Evolutionary conservation across 345 rosid genomes (phyloP).

Genomic region (Citrus sp.): DNA sequence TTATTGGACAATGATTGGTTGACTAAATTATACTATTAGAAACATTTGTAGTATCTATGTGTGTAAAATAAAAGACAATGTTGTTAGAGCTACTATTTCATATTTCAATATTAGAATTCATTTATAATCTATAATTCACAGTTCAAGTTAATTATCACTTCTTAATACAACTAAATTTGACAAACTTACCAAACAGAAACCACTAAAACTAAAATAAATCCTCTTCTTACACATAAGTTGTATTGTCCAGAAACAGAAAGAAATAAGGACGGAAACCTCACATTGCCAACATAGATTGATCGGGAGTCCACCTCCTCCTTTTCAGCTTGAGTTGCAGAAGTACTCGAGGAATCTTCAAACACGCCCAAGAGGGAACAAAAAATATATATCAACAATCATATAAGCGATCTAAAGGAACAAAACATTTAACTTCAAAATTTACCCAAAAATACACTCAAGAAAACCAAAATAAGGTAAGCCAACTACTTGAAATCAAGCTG

Average conservation of each 20-base stretch:
- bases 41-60: background rate
- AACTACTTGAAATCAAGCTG: background rate
- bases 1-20: background rate
- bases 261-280: slow-evolving; percentile 39
- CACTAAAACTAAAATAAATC: background rate
- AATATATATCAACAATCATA: background rate
- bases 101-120: background rate
- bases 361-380: slow-evolving; percentile 12
- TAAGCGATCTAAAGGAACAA: slow-evolving; percentile 7
- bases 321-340: slow-evolving; percentile 72
- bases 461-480: background rate
- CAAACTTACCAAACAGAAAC: background rate
- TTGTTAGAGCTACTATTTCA: background rate
- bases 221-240: background rate
- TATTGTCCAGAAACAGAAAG: background rate
- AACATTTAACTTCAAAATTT: background rate
- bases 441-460: background rate
- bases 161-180: background rate
- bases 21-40: background rate
- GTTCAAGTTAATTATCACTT: background rate
- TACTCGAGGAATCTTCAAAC: slow-evolving; percentile 62
- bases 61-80: background rate
- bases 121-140: background rate
- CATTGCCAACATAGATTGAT: slow-evolving; percentile 96
- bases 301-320: slow-evolving; percentile 98